Conservation (phyloP, 805 yeast genomes). For the Kuraishia cidri region DNA sequence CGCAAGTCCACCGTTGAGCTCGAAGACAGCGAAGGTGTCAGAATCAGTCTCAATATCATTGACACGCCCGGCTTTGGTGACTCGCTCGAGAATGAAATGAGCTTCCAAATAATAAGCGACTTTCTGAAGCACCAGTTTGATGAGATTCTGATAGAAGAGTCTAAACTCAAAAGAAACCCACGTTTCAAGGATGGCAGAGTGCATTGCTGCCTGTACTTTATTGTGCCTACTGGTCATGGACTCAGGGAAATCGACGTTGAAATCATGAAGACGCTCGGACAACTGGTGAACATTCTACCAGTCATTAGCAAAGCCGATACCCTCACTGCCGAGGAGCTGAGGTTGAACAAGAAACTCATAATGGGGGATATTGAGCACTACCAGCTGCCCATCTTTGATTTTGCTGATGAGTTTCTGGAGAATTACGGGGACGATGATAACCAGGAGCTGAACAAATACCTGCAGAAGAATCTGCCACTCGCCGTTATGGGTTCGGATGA, state of each 20-base stretch:
- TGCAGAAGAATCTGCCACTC: conserved; percentile 49
- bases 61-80: conserved; percentile 85
- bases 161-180: conserved; percentile 77
- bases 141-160: conserved; percentile 73
- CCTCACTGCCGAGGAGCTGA: conserved; percentile 60
- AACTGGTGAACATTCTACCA: conserved; percentile 77
- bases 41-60: conserved; percentile 64
- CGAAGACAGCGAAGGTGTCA: conserved; percentile 81
- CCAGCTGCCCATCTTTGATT: conserved; percentile 70
- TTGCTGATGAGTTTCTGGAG: conserved; percentile 47
- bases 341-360: conserved; percentile 63
- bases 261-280: conserved; percentile 60
- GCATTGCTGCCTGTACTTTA: conserved; percentile 70
- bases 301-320: conserved; percentile 77
- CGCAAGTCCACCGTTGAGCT: conserved; percentile 78
- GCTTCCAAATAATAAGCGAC: conserved; percentile 65
- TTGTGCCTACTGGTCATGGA: conserved; percentile 60
- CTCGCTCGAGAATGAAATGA: conserved; percentile 56
- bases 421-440: conserved; percentile 15
- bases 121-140: conserved; percentile 77
- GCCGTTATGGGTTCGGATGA: conserved; percentile 55
- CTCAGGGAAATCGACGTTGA: conserved; percentile 65
- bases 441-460: conserved; percentile 18
- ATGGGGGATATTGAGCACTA: conserved; percentile 67
- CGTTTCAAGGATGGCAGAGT: conserved; percentile 79